Base-by-base conservation (phyloP, 2,329 filamentous ascomycete genomes). In the Fusarium aywerte region DNA sequence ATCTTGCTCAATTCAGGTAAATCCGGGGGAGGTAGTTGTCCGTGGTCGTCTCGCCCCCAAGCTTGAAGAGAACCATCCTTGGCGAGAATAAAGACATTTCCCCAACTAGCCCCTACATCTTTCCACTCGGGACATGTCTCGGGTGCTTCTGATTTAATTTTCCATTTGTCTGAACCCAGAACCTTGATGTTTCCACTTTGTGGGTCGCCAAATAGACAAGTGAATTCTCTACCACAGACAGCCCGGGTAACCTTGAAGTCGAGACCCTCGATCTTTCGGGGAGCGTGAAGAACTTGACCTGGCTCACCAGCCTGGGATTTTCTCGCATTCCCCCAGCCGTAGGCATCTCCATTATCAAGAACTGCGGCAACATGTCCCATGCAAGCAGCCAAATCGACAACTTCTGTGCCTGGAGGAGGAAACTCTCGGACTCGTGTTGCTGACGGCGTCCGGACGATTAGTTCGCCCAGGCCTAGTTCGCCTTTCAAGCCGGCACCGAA, bases 41-140 rank as follows among this genome's bases (percentile, higher is more conserved):
- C 93, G 68, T 93, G 92, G 73, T 97, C 92, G 74, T 96, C 85
- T 63, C 93, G 87, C 0, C 96, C 96, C 92, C 93, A 97, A 9
- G 89, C 88, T 4, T 85, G 69, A 21, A 97, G 74, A 5, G 76
- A 80, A 1, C 89, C 88, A 62, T 90, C 83, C 4, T 81, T 73
- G 43, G 84, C 82, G 53, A 96, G 81, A 39, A 96, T 83, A 78
- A 91, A 93, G 18, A 97, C 82, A 53, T 89, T 89, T 53, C 93
- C 89, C 95, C 95, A 98, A 61, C 92, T 91, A 11, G 93, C 91
- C 9, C 85, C 85, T 16, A 97, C 84, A 59, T 90, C 86, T 62
- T 82, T 86, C 90, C 90, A 95, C 4, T 77, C 80, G 11, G 79
- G 80, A 43, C 89, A 76, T 2, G 79, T 74, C 4, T 71, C 39